phyloP scores from a whole-genome alignment of 2,329 filamentous ascomycete genomes.

The Sordariomycetes sp. region DNA sequence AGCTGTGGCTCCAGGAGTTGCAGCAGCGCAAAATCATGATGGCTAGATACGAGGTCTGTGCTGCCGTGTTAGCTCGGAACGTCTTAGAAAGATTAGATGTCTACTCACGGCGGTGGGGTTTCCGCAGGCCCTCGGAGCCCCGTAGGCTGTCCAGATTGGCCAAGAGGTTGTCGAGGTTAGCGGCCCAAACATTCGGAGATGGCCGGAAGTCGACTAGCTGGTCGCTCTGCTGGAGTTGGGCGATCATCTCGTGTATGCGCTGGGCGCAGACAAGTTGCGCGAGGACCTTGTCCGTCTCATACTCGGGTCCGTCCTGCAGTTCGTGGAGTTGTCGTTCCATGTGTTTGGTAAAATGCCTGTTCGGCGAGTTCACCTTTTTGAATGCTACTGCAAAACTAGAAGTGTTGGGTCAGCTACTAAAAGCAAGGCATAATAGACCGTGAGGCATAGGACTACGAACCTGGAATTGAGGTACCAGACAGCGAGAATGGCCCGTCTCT shows the following conservation, averaged over 20 bases:
- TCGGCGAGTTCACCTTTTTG: constrained; percentile 7
- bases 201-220: constrained; percentile 8
- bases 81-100: background rate
- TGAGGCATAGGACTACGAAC: constrained; percentile 4
- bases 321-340: constrained; percentile 7
- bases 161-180: constrained; percentile 7
- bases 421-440: background rate
- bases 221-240: constrained; percentile 6
- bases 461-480: constrained; percentile 8
- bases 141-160: constrained; percentile 4
- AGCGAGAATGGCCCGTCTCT: constrained; percentile 8
- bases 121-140: background rate
- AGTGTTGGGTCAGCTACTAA: background rate
- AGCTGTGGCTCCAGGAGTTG: constrained; percentile 8
- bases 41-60: constrained; percentile 7
- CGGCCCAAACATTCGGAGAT: constrained; percentile 4
- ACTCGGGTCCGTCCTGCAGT: constrained; percentile 5
- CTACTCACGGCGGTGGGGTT: constrained; percentile 1
- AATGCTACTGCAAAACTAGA: constrained; percentile 6
- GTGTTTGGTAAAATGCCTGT: constrained; percentile 7
- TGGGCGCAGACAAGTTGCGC: constrained; percentile 7
- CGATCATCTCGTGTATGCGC: constrained; percentile 7
- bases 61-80: constrained; percentile 1
- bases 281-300: constrained; percentile 6
- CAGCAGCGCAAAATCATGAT: constrained; percentile 6